Evolutionary conservation across 192 early-diverging fungal species (phyloP).

Genomic region (Phycomyces nitens): DNA sequence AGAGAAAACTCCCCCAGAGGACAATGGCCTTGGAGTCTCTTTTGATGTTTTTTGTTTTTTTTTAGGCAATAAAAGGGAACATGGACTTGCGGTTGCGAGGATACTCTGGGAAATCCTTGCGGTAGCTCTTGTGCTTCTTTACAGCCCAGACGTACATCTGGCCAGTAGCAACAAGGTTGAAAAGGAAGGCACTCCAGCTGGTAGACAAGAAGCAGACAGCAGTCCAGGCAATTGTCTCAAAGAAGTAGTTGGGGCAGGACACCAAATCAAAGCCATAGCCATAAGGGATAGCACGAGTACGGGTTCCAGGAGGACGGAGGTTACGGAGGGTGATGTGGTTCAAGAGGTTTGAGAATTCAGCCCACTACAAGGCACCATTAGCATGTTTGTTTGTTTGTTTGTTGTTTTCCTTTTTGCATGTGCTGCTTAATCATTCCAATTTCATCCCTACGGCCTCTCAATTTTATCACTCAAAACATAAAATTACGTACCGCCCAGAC

Average conservation of each 20-base stretch:
- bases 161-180: constrained; percentile 65
- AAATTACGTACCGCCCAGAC: constrained; percentile 54
- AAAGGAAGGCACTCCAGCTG: constrained; percentile 60
- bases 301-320: constrained; percentile 86
- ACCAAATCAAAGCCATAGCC: constrained; percentile 92
- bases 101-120: constrained; percentile 88
- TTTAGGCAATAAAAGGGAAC: constrained; percentile 65
- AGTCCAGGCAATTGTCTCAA: constrained; percentile 83
- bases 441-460: too few species aligned
- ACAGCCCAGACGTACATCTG: constrained; percentile 95
- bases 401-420: neutral
- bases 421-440: too few species aligned
- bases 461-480: too few species aligned
- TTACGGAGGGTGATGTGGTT: constrained; percentile 87
- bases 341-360: constrained; percentile 79
- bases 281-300: constrained; percentile 79
- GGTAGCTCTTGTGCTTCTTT: constrained; percentile 93
- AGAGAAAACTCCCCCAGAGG: too few species aligned
- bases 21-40: too few species aligned
- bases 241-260: constrained; percentile 92
- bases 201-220: constrained; percentile 71
- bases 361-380: constrained; percentile 64
- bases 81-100: constrained; percentile 81
- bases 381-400: constrained; percentile 2
- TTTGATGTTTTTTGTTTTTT: too few species aligned